Evolutionary conservation across 148 eudicot species (phyloP).

Genomic region (Nepenthes gracilis): DNA sequence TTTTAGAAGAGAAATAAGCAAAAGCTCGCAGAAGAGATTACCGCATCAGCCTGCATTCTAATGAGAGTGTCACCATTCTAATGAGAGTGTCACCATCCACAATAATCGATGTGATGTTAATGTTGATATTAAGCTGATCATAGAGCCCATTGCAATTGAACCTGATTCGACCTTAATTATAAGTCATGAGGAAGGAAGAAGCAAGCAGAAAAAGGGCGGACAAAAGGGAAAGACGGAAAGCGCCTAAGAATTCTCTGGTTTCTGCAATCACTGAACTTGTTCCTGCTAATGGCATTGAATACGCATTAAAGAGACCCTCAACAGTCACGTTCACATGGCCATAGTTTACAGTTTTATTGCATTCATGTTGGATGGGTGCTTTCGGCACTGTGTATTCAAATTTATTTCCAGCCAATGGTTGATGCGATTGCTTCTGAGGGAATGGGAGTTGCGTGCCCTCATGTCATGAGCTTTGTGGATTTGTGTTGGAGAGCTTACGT

Average conservation of each 20-base stretch:
- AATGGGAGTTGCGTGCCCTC: conserved; percentile 46
- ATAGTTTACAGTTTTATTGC: conserved; percentile 54
- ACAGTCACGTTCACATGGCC: conserved; percentile 48
- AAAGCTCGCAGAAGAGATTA: conserved; percentile 43
- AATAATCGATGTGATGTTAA: conserved; percentile 34
- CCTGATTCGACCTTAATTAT: conserved; percentile 22
- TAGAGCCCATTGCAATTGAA: conserved; percentile 34
- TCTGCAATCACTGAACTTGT: conserved; percentile 13
- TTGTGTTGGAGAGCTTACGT: conserved; percentile 59
- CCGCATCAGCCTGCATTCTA: conserved; percentile 13
- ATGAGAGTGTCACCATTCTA: conserved; percentile 28
- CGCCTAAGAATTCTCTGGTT: conserved; percentile 30
- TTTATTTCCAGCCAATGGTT: conserved; percentile 82
- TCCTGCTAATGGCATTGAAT: conserved; percentile 11
- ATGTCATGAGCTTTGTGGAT: conserved; percentile 70
- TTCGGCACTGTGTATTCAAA: conserved; percentile 62
- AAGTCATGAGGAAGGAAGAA: conserved; percentile 38
- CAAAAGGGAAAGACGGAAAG: conserved; percentile 64
- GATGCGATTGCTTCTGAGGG: conserved; percentile 84
- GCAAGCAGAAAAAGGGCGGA: conserved; percentile 18
- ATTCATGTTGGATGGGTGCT: conserved; percentile 52
- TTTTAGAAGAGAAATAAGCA: conserved; percentile 70
- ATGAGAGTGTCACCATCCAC: conserved; percentile 23
- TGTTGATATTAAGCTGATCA: conserved; percentile 30
- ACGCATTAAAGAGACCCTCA: conserved; percentile 22